A percentile compares a stretch with the other conserved stretches of the same genome.
Evolutionary conservation across 257 asterid genomes (phyloP).

Genomic region (Solanum pinnatisectum): DNA sequence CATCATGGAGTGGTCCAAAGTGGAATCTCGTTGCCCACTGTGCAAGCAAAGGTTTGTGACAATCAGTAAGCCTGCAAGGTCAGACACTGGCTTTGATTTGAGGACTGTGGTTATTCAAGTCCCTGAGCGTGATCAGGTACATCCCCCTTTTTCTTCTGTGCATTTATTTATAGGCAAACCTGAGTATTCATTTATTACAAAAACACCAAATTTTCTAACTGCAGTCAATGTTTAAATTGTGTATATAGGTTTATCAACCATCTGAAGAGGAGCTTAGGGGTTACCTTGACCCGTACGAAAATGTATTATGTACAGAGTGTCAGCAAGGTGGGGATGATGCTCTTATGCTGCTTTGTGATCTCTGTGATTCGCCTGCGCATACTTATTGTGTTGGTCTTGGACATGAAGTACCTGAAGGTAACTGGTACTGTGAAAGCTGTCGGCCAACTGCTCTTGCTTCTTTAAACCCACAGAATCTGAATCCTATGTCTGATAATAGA

Average conservation of each 20-base stretch:
- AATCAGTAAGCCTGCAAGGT: constrained; percentile 52
- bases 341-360: constrained; percentile 82
- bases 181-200: neutral
- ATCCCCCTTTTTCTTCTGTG: neutral
- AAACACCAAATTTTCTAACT: neutral
- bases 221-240: neutral
- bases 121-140: constrained; percentile 92
- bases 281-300: constrained; percentile 71
- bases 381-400: constrained; percentile 87
- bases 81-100: constrained; percentile 36
- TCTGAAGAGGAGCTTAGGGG: constrained; percentile 90
- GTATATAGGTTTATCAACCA: constrained; percentile 79
- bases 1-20: constrained; percentile 96
- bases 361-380: constrained; percentile 84
- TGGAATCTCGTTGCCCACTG: constrained; percentile 90
- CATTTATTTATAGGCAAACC: neutral
- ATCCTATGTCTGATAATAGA: constrained; percentile 37
- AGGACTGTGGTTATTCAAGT: constrained; percentile 48
- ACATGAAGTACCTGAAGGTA: constrained; percentile 86
- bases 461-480: constrained; percentile 27
- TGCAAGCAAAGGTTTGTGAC: constrained; percentile 81
- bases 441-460: constrained; percentile 64
- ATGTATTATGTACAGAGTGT: constrained; percentile 68
- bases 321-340: constrained; percentile 80
- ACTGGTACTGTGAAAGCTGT: constrained; percentile 95